Conservation (phyloP, 768 basidiomycete genomes). For the Sarcodon aspratus region DNA sequence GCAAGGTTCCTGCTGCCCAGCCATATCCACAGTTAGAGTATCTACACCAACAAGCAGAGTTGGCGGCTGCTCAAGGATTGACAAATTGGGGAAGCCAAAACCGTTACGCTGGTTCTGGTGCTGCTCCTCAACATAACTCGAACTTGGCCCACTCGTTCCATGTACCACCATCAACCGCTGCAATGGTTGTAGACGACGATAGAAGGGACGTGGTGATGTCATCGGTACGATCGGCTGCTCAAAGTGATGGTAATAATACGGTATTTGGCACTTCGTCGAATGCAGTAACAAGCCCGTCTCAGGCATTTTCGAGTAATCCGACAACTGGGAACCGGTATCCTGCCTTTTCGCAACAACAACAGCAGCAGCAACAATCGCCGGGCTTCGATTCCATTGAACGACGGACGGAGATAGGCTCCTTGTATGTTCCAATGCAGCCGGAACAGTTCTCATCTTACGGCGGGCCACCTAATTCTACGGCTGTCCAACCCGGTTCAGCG, state of each 20-base stretch:
- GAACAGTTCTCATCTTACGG: constrained; percentile 61
- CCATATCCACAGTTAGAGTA: constrained; percentile 87
- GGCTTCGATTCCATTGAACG: constrained; percentile 52
- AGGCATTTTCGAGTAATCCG: constrained; percentile 47
- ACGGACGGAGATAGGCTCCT: constrained; percentile 50
- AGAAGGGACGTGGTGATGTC: constrained; percentile 76
- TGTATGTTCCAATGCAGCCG: constrained; percentile 79
- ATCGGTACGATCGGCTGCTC: constrained; percentile 56
- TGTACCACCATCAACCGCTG: constrained; percentile 32
- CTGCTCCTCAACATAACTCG: constrained; percentile 38
- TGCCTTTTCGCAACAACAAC: constrained; percentile 32
- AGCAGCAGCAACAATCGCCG: constrained; percentile 24
- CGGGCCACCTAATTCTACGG: constrained; percentile 17
- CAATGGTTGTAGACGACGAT: constrained; percentile 59
- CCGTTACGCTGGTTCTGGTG: neutral
- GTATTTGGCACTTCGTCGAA: constrained; percentile 30
- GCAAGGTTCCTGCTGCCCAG: constrained; percentile 56
- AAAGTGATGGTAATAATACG: constrained; percentile 30
- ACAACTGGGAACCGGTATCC: constrained; percentile 52
- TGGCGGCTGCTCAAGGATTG: constrained; percentile 54
- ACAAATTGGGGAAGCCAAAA: constrained; percentile 31
- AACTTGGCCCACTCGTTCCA: constrained; percentile 58
- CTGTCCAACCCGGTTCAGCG: constrained; percentile 16
- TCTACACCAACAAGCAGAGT: constrained; percentile 87
- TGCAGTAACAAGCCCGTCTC: constrained; percentile 66